Evolutionary conservation across 306 rosid species (phyloP), one percentile per base, ranked within the genome.

Genomic region (Dalbergia oliveri): DNA sequence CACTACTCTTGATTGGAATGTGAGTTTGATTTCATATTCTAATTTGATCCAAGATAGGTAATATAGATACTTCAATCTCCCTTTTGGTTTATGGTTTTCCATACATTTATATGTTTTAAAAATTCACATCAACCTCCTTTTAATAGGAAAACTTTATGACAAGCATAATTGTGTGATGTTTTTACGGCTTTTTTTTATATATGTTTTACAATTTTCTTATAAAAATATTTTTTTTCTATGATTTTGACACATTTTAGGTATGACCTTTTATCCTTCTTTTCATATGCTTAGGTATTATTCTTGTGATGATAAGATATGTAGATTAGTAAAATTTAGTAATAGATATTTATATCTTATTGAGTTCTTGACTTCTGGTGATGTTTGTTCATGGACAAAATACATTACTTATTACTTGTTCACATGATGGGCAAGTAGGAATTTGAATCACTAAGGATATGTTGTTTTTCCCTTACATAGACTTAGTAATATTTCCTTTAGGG

Each of bases 361-460:
- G 62, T 4, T 39, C 14, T 53, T 82, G 19, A 69, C 13, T 10
- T 60, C 62, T 69, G 23, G 3, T 5, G 43, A 60, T 63, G 15
- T 50, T 19, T 10, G 57, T 23, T 75, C 89, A 93, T 89, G 87
- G 37, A 93, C 23, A 91, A 37, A 93, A 91, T 64, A 84, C 93
- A 9, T 85, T 89, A 67, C 93, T 91, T 83, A 93, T 93, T 51
- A 89, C 93, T 9, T n/a, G 97, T 79, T 89, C 97, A 0, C 88
- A 83, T 74, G 97, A 91, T 85, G 97, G 97, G 62, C 97, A 91
- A 63, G 97, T 93, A 75, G 83, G 97, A 89, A 86, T 91, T 73
- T 91, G 97, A 93, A 80, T 63, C 61, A 83, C 89, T 14, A 85
- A 75, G 69, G 97, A 92, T 89, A 81, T 65, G 85, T 71, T n/a